phyloP scores from a whole-genome alignment of 331 rosid genomes.

The Prunus yedoensis region DNA sequence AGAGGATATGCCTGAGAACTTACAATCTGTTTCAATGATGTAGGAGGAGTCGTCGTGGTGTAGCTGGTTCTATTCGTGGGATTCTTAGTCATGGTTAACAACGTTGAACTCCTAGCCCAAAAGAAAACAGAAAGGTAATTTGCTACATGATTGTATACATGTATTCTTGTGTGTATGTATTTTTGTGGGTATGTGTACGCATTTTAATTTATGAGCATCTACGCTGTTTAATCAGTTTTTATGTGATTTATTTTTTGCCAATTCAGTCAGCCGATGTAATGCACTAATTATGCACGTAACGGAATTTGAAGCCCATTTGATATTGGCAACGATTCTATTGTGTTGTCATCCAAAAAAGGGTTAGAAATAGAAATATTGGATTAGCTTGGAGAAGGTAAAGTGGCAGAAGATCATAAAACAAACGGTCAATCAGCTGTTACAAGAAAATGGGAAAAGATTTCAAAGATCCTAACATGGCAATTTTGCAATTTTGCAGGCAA shows the following conservation, averaged over 20 bases:
- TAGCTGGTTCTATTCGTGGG: slow-evolving; percentile 54
- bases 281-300: neutral
- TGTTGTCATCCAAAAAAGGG: no score
- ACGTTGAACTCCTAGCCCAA: slow-evolving; percentile 27
- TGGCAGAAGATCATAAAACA: no score
- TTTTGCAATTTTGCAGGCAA: no score
- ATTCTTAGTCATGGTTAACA: slow-evolving; percentile 44
- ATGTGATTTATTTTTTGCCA: neutral
- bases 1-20: slow-evolving; percentile 12
- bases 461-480: no score
- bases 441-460: no score
- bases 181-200: neutral
- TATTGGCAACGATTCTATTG: neutral
- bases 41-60: slow-evolving; percentile 59
- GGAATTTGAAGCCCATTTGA: slow-evolving; percentile 1
- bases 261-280: neutral
- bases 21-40: slow-evolving; percentile 7
- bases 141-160: neutral
- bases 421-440: no score
- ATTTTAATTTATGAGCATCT: neutral
- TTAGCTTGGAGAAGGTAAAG: no score
- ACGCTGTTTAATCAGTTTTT: neutral
- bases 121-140: neutral
- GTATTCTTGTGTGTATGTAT: neutral
- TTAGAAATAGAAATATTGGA: no score